Evolutionary conservation across 257 asterid genomes (phyloP).

Genomic region (Prunella vulgaris): DNA sequence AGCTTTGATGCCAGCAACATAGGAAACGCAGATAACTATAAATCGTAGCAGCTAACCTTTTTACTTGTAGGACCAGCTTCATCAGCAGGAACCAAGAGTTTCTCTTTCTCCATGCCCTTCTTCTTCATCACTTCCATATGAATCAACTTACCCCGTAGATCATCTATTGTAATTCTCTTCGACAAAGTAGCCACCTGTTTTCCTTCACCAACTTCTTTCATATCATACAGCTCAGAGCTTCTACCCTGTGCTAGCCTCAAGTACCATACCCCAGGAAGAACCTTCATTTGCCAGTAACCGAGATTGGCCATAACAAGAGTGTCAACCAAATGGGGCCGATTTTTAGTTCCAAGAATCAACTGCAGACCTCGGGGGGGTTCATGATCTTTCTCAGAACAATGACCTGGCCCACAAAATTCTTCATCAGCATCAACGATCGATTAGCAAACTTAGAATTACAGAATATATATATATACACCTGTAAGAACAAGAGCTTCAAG

Average conservation of each 20-base stretch:
- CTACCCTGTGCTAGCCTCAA: constrained; percentile 97
- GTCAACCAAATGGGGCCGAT: constrained; percentile 84
- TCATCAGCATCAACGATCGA: constrained; percentile 21
- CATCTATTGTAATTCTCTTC: constrained; percentile 72
- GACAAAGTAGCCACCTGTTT: constrained; percentile 44
- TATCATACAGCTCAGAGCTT: constrained; percentile 83
- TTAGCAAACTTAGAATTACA: constrained; percentile 1
- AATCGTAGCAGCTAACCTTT: constrained; percentile 35
- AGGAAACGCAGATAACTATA: constrained; percentile 1
- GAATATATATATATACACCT: constrained; percentile 41
- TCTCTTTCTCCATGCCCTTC: constrained; percentile 89
- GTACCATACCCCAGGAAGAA: constrained; percentile 94
- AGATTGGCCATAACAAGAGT: constrained; percentile 99
- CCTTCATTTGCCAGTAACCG: constrained; percentile 99
- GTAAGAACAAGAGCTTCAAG: constrained; percentile 97
- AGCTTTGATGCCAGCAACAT: background rate
- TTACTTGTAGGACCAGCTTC: constrained; percentile 40
- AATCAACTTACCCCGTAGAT: constrained; percentile 85
- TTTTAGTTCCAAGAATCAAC: constrained; percentile 89
- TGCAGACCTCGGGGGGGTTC: constrained; percentile 98
- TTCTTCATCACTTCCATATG: constrained; percentile 84
- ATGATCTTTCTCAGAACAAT: constrained; percentile 95
- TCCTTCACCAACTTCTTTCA: constrained; percentile 71
- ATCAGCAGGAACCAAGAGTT: constrained; percentile 62
- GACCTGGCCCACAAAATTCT: constrained; percentile 53